Base-by-base conservation (phyloP, 1,139 yeast genomes). In the Pichia sp. region DNA sequence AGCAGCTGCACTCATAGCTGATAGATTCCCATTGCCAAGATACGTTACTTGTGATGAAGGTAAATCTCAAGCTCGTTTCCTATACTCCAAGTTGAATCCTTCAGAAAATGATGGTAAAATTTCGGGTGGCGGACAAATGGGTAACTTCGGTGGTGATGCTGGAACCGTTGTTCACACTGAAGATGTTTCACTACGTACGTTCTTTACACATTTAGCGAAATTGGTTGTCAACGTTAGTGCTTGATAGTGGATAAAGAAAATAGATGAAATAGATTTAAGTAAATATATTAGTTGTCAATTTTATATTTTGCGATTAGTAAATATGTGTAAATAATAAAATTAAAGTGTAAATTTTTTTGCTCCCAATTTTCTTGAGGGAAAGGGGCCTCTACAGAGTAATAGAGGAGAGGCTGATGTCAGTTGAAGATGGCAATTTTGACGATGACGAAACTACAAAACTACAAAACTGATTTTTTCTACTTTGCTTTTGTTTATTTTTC, bases 1-100 rank as follows among this genome's bases (percentile, higher is more conserved):
- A 72, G 98, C 97, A 32, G 95, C 96, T 5, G 92, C 87, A 63
- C 77, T 93, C 61, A 81, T 93, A 67, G 84, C 87, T 40, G 98
- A 93, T 68, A 83, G 99, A 71, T 93, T 90, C 82, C 99, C 99
- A 65, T 79, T 93, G 67, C 99, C 99, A 51, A 83, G 98, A 73
- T 93, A 89, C 70, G 90, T 92, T 64, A 97, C 92, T 65, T 90
- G 97, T 54, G 97, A 92, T 69, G 97, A 90, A 65, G 97, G 98
- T 67, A 97, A 97, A 53, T 90, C 97, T 32, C 99, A 93, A 75
- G 98, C 98, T 2, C 85, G 99, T 75, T 93, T 93, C 79, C 80
- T 93, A 73, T 83, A 90, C 69, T 89, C 97, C 50, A 92, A 90
- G 74, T 82, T 93, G 71, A 93, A 93, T 71, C 98, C 99, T 50